Base-by-base conservation (phyloP, 2,329 filamentous ascomycete genomes). In the Aschersonia sp. region DNA sequence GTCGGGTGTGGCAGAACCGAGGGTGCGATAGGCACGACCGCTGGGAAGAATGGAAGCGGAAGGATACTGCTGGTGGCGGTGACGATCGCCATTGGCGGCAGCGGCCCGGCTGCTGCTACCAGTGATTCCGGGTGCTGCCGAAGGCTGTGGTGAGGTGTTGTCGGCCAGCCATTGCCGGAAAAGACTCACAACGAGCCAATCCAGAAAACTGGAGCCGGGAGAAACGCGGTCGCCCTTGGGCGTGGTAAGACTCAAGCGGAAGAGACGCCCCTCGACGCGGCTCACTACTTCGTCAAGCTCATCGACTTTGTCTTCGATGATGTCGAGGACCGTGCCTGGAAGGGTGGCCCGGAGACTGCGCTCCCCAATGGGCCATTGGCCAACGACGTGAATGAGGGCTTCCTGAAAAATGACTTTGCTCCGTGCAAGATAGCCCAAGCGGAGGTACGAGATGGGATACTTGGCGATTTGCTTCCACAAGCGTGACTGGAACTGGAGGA, bases 401-500 rank as follows among this genome's bases (percentile, higher is more conserved):
- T 97, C 84, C 53, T 84, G 79, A 58, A 88, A 89, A 46, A 89
- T 88, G 54, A 89, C 81, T 54, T 84, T 84, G 57, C 83, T 89
- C 43, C 86, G 80, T 7, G 88, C 83, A 41, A 95, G 74, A 58
- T 88, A 95, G 39, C 88, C 89, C 1, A 97, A 76, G 49, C 89
- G 89, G 44, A 95, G 76, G 60, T 95, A 97, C 50, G 82, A 88
- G 44, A 92, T 86, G 10, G 90, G 89, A 60, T 95, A 95, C 65
- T 95, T 95, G 46, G 89, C 88, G 52, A 95, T 94, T 65, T 95
- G 90, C 64, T 92, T 94, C 83, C 89, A 95, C 2, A 97, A 74
- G 2, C 87, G 78, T 29, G 84, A 85, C 57, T 92, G 87, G 62
- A 95, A 97, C 56, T 92, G 87, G 12, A 97, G 71, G 11, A 97